Percentiles rank a stretch among this genome's conserved stretches.
Conservation (phyloP, 768 basidiomycete species). For the Russula ochroleuca region DNA sequence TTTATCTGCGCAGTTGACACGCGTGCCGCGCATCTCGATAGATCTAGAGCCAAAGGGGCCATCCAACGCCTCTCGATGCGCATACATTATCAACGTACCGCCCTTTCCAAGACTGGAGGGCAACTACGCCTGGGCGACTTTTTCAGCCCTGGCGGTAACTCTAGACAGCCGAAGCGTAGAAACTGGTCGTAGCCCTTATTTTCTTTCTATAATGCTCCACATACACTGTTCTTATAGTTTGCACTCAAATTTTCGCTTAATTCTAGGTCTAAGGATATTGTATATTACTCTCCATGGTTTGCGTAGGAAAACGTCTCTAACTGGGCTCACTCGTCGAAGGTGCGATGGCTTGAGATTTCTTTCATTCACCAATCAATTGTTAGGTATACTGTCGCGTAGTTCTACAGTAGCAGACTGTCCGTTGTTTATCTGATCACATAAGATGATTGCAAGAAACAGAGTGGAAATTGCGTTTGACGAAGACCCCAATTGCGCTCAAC, state of each 20-base stretch:
- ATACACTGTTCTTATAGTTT: not conserved
- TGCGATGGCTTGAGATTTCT: too few species aligned
- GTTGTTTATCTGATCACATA: too few species aligned
- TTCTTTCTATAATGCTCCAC: not conserved
- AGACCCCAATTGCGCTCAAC: too few species aligned
- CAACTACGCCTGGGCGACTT: conserved; percentile 16
- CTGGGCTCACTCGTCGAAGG: too few species aligned
- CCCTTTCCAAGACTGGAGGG: conserved; percentile 31
- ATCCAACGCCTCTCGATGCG: conserved; percentile 62
- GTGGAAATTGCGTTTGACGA: too few species aligned
- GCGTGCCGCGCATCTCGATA: conserved; percentile 69
- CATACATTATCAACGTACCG: conserved; percentile 55
- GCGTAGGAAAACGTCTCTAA: not conserved
- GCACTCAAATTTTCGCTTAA: not conserved
- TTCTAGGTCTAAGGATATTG: not conserved
- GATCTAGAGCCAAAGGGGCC: conserved; percentile 66
- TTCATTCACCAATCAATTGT: too few species aligned
- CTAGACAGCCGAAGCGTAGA: conserved; percentile 15
- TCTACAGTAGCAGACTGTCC: too few species aligned
- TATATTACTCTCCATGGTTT: not conserved
- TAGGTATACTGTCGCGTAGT: too few species aligned
- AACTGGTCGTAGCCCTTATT: conserved; percentile 2
- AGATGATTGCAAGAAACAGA: too few species aligned
- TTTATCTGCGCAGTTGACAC: conserved; percentile 50
- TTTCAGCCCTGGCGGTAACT: conserved; percentile 16